Evolutionary conservation across 2,329 filamentous ascomycete species (phyloP).

Genomic region (Stachybotrys chlorohalonatus): DNA sequence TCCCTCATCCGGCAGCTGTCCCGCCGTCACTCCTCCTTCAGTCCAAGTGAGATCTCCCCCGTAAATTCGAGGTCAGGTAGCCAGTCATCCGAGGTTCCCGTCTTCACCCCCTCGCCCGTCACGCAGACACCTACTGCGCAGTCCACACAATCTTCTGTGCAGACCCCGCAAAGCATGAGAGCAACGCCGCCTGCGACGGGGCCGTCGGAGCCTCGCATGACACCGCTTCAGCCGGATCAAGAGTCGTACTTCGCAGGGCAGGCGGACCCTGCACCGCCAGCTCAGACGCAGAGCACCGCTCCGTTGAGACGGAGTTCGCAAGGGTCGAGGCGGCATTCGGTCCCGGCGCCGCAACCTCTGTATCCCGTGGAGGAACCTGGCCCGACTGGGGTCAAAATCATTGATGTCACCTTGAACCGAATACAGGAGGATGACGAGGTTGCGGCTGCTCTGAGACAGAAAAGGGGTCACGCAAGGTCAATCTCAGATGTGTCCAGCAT

Average conservation of each 20-base stretch:
- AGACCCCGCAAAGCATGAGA: neutral
- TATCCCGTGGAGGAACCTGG: neutral
- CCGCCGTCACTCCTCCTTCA: neutral
- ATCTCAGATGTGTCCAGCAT: neutral
- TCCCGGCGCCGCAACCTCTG: neutral
- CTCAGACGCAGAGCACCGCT: neutral
- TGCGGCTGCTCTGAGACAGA: neutral
- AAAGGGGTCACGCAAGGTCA: neutral
- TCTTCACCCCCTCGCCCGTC: neutral
- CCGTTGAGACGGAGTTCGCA: neutral
- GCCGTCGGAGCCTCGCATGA: constrained; percentile 4
- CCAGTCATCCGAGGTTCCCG: neutral
- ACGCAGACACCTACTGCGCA: neutral
- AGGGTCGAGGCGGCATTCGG: neutral
- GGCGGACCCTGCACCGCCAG: neutral
- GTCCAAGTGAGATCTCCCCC: neutral
- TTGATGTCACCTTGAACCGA: constrained; percentile 5
- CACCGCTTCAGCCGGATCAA: neutral
- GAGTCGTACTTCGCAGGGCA: constrained; percentile 3
- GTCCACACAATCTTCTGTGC: neutral
- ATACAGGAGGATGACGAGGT: constrained; percentile 10
- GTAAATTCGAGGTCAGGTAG: neutral
- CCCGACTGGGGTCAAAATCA: neutral
- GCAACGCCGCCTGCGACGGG: neutral
- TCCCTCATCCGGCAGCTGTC: neutral